Conservation (phyloP, 768 basidiomycete species). For the Hysterangium stoloniferum region DNA sequence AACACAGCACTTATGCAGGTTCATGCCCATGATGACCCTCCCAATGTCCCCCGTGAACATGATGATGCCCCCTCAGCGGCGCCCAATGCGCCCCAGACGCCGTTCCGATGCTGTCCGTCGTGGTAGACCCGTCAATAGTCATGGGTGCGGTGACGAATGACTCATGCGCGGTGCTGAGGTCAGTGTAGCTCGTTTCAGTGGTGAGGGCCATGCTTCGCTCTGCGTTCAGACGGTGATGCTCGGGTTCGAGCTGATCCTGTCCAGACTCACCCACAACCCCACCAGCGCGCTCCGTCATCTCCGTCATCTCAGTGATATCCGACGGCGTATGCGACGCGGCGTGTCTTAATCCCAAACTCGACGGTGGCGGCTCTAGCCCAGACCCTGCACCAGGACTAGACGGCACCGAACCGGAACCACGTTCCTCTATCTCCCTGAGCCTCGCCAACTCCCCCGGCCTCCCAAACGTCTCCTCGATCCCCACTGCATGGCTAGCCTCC, state of each 20-base stretch:
- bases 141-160: constrained; percentile 64
- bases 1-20: not conserved
- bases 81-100: not conserved
- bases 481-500: constrained; percentile 40
- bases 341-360: not conserved
- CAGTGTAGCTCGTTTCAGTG: constrained; percentile 41
- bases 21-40: not conserved
- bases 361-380: not conserved
- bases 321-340: not conserved
- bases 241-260: constrained; percentile 16
- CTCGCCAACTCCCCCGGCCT: constrained; percentile 26
- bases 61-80: not conserved
- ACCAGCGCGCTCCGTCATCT: constrained; percentile 14
- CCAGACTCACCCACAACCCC: constrained; percentile 19
- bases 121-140: constrained; percentile 46
- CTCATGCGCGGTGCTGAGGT: constrained; percentile 60
- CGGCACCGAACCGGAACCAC: not conserved
- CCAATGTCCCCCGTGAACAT: not conserved
- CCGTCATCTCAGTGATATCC: constrained; percentile 15
- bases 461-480: constrained; percentile 68
- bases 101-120: not conserved
- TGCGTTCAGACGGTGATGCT: constrained; percentile 12
- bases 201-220: too few species aligned
- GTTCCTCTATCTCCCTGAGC: not conserved
- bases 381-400: not conserved